phyloP scores from a whole-genome alignment of 2,329 filamentous ascomycete species.

The Nemania sp. region DNA sequence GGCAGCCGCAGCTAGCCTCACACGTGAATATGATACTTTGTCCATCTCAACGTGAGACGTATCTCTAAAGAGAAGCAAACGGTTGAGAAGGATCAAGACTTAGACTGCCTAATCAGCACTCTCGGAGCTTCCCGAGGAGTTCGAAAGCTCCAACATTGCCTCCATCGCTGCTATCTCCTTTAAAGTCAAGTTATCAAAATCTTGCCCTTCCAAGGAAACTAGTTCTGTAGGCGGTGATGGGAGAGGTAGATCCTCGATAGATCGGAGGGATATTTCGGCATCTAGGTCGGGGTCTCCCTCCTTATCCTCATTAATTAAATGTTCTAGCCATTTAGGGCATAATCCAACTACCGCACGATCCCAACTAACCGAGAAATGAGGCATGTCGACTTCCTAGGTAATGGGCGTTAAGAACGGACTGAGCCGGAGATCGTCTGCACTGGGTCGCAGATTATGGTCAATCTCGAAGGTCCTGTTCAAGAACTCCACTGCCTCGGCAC shows the following conservation, averaged over 20 bases:
- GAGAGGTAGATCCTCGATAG: conserved; percentile 30
- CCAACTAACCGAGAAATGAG: conserved; percentile 43
- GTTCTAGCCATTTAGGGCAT: conserved; percentile 33
- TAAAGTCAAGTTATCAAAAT: conserved; percentile 19
- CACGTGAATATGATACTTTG: background rate
- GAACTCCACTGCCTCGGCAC: conserved; percentile 85
- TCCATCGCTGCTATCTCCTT: conserved; percentile 33
- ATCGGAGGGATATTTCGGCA: conserved; percentile 24
- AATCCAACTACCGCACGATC: conserved; percentile 32
- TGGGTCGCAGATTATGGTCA: conserved; percentile 91
- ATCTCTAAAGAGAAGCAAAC: background rate
- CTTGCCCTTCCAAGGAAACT: conserved; percentile 21
- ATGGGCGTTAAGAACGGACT: conserved; percentile 85
- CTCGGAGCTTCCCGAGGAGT: background rate
- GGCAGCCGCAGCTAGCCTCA: background rate
- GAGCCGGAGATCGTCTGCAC: conserved; percentile 87
- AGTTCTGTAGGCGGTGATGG: conserved; percentile 24
- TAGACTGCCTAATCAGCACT: background rate
- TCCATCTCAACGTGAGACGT: background rate
- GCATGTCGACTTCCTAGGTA: conserved; percentile 57
- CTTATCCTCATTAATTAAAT: conserved; percentile 34
- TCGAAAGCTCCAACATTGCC: conserved; percentile 9
- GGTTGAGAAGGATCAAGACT: background rate
- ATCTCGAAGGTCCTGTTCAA: conserved; percentile 92
- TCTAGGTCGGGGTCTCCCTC: conserved; percentile 23